Base-by-base conservation (phyloP, 768 basidiomycete genomes). In the Macrolepiota fuliginosa region DNA sequence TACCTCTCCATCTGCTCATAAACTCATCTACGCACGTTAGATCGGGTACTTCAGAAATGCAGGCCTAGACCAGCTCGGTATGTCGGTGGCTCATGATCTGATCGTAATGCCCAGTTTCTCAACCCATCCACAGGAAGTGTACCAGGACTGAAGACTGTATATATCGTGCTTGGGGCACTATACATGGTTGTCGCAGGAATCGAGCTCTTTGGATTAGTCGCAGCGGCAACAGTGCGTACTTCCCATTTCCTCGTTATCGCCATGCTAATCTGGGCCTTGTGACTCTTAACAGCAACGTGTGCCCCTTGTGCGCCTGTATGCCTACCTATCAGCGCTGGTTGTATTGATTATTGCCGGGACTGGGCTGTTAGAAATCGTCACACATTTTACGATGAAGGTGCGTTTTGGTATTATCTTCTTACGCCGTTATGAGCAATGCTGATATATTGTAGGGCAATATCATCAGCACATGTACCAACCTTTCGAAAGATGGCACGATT, bases 301-400 rank as follows among this genome's bases (percentile, higher is more conserved):
- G 1, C 36, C 68, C 0, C 67, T 87, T 25, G 77, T 88, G 36
- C 81, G 85, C 56, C 65, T 83, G 2, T 91, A 85, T 68, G 81
- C 87, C 1, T 77, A 81, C 52, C 66, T 84, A 17, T 82, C 84
- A 1, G 71, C 76, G 0, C 62, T 82, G 2, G 80, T 79, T 5
- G 69, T 82, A 19, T 69, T 88, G 51, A 67, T 87, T 1, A 73
- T 87, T 24, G 65, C 81, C 5, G 88, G 73, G 0, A 72, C 82
- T 3, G 83, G 81, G 6, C 64, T 92, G 42, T 67, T 87, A 63
- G 79, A 84, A 29, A 74, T 84, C 9, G 71, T 92, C 7, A 75
- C 83, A 0, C 91, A 93, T 67, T 92, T 91, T 65, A 77, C 76
- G 0, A 79, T 80, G 75, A 92, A 91, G 83, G 90, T 84, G 45